phyloP scores from a whole-genome alignment of 75 land plant species.

The Picea glauca region DNA sequence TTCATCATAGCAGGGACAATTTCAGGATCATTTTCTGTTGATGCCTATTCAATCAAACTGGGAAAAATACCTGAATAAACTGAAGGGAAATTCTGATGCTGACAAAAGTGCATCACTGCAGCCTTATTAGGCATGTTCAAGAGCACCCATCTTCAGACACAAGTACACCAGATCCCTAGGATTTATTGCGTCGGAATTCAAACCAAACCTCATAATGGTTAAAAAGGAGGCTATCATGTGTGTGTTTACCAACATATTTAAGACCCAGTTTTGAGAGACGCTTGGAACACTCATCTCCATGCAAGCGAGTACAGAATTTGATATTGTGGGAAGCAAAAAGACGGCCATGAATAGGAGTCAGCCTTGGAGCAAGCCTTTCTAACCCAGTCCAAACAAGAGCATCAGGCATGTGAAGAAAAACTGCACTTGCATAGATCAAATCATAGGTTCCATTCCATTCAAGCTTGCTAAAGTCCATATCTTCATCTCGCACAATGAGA shows the following conservation, averaged over 20 bases:
- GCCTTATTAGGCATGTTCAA: not conserved
- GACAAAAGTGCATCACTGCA: not conserved
- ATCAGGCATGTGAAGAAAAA: slow-evolving; percentile 90
- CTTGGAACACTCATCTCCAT: slow-evolving; percentile 50
- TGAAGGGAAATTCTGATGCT: not conserved
- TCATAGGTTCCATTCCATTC: slow-evolving; percentile 46
- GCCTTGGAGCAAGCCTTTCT: slow-evolving; percentile 44
- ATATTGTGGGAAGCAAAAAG: slow-evolving; percentile 87
- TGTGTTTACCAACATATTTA: slow-evolving; percentile 69
- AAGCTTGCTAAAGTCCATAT: slow-evolving; percentile 58
- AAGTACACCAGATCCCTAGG: not conserved
- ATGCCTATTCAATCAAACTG: not conserved
- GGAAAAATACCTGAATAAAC: not conserved
- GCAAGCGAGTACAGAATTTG: slow-evolving; percentile 81
- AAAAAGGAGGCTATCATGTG: slow-evolving; percentile 89
- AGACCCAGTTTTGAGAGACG: slow-evolving; percentile 53
- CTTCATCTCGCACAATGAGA: slow-evolving; percentile 54
- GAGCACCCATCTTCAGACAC: not conserved
- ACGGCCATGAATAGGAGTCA: slow-evolving; percentile 59
- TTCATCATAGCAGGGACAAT: not conserved
- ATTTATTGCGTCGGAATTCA: slow-evolving; percentile 43
- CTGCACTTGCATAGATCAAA: slow-evolving; percentile 93
- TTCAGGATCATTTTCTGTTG: not conserved
- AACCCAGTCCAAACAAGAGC: slow-evolving; percentile 77
- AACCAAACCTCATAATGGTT: slow-evolving; percentile 96